Conservation (phyloP, 495 filamentous ascomycete species). For the Entonaema liquescens region DNA sequence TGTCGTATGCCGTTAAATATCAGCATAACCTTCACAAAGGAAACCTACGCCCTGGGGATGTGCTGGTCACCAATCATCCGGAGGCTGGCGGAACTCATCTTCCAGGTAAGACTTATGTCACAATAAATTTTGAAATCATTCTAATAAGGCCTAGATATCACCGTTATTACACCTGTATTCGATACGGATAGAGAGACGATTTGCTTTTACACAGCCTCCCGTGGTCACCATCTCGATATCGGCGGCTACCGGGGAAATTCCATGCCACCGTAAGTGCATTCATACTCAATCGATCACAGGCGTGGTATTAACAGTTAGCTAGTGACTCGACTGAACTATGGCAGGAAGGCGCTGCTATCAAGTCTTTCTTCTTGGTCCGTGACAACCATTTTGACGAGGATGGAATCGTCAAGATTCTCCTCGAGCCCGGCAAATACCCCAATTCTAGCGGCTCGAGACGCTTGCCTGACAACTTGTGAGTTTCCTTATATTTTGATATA, state of each 20-base stretch:
- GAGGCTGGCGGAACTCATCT: constrained; percentile 84
- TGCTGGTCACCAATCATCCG: constrained; percentile 94
- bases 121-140: neutral
- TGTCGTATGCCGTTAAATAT: constrained; percentile 90
- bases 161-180: constrained; percentile 93
- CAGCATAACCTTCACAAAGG: constrained; percentile 93
- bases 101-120: constrained; percentile 56
- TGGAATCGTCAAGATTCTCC: constrained; percentile 82
- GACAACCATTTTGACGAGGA: constrained; percentile 90
- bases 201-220: constrained; percentile 94
- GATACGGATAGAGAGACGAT: constrained; percentile 69
- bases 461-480: constrained; percentile 84
- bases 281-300: constrained; percentile 52
- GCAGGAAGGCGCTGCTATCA: constrained; percentile 94
- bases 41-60: constrained; percentile 88
- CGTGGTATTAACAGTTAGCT: constrained; percentile 38
- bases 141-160: constrained; percentile 67
- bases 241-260: constrained; percentile 89
- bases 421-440: constrained; percentile 84
- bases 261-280: constrained; percentile 82
- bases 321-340: constrained; percentile 70
- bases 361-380: constrained; percentile 74
- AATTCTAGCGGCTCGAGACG: constrained; percentile 91
- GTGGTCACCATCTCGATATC: constrained; percentile 97
- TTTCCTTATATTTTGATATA: constrained; percentile 48